Percentiles rank a stretch among this genome's conserved stretches.
These are phyloP conservation scores for Cotoneaster glaucophyllus DNA, from an alignment of 306 rosid species.

Conservation along the genomic window DNA sequence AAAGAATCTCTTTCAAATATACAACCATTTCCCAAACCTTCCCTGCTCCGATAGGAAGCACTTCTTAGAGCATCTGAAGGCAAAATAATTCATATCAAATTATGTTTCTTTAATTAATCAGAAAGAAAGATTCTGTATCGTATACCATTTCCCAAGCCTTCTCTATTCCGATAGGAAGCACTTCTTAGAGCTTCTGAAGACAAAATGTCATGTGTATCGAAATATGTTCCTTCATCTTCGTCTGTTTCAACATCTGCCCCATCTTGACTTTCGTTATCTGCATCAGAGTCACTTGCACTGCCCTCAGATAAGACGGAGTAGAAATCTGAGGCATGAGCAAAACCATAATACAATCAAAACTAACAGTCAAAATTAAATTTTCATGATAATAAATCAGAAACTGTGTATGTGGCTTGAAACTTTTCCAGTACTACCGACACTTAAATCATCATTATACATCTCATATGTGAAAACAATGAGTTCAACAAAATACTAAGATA, in stretches of 20 bases:
- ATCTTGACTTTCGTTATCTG: constrained; percentile 92
- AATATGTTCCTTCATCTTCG: constrained; percentile 81
- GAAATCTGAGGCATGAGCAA: constrained; percentile 59
- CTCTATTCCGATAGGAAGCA: constrained; percentile 90
- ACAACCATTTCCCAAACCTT: constrained; percentile 52
- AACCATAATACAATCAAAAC: constrained; percentile 13
- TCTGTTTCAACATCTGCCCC: constrained; percentile 90
- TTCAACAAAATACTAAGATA: not conserved
- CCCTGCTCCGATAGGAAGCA: constrained; percentile 87
- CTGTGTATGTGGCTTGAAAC: not conserved
- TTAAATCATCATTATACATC: not conserved
- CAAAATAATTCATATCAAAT: constrained; percentile 66
- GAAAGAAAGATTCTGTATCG: constrained; percentile 46
- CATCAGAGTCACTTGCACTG: constrained; percentile 78
- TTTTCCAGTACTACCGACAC: not conserved
- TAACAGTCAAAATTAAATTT: not conserved
- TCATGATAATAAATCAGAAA: not conserved
- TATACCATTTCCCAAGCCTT: constrained; percentile 45
- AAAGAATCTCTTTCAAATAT: constrained; percentile 56
- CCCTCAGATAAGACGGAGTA: constrained; percentile 97
- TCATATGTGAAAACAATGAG: not conserved
- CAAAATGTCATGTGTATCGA: constrained; percentile 81
- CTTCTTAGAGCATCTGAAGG: constrained; percentile 82
- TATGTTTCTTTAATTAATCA: constrained; percentile 30
- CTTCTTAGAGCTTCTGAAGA: constrained; percentile 89